Evolutionary conservation across 176 grass and related monocot genomes (phyloP).

Genomic region (Pontederia paniculata): DNA sequence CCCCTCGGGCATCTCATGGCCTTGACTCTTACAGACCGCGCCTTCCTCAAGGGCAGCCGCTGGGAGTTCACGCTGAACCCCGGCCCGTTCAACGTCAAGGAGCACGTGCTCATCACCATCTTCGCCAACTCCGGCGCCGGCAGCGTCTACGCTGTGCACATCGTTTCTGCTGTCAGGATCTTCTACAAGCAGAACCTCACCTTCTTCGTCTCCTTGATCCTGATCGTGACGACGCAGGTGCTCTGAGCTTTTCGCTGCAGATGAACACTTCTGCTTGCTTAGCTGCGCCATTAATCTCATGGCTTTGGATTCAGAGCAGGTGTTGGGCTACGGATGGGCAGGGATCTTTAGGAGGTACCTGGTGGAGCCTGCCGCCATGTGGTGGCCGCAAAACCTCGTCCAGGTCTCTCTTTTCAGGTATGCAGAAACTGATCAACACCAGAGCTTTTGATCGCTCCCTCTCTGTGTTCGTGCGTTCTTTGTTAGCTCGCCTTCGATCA

Average conservation of each 20-base stretch:
- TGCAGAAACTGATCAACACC: too few relatives aligned
- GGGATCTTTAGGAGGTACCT: constrained; percentile 29
- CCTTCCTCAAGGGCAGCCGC: neutral
- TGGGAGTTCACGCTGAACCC: neutral
- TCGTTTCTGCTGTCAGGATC: neutral
- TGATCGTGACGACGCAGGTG: neutral
- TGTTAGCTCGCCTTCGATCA: too few relatives aligned
- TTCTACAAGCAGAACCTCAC: neutral
- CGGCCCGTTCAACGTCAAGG: neutral
- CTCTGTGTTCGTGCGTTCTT: neutral
- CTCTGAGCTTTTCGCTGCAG: neutral
- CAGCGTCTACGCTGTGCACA: constrained; percentile 1
- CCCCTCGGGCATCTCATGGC: neutral
- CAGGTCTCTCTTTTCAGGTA: constrained; percentile 39
- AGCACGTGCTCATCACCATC: constrained; percentile 1
- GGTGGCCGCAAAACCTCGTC: constrained; percentile 34
- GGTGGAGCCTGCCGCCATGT: constrained; percentile 29
- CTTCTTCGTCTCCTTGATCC: neutral
- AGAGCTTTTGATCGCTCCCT: neutral
- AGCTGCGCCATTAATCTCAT: neutral
- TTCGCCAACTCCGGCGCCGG: neutral
- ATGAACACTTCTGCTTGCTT: neutral
- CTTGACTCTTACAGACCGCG: neutral
- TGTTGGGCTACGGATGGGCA: constrained; percentile 35
- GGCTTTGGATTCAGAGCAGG: neutral